Base-by-base conservation (phyloP, 192 early-diverging fungal genomes). In the Umbelopsis vinacea region DNA sequence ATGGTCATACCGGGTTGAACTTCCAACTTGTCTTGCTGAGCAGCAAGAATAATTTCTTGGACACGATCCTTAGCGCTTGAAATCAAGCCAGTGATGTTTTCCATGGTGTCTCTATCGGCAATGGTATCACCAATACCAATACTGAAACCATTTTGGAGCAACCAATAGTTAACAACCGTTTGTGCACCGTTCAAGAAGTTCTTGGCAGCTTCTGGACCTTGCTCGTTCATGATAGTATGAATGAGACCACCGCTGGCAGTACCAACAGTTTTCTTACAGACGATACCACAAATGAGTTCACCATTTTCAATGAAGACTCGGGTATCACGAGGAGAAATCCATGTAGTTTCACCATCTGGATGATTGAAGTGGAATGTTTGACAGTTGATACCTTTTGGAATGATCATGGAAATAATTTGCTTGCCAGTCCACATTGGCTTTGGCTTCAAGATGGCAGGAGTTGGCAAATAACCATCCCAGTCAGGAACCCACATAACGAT, bases 371-470 rank as follows among this genome's bases (percentile, higher is more conserved):
- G 91, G 73, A 86, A 86, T 24, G 91, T 90, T 46, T 86, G 76
- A 76, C 95, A 90, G 82, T 99, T 99, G 81, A 97, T 96, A 54
- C 94, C 94, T 78, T 92, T 92, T 15, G 93, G 92, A 69, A 95
- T 94, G n/a, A 98, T 87, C 85, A 98, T 86, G 80, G 89, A 92
- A 69, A 97, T 76, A 66, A 99, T 91, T 79, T 99, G 98, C 81
- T 99, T 99, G 68, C 96, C 96, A 1, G 97, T 93, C 98, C 98
- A 99, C 71, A 98, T 78, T n/a, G 94, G 95, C 74, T 93, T 89
- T 21, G 98, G 98, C 79, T 98, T 98, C 5, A 97, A 66, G 53
- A 99, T 97, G 22, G 92, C 90, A n/a, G 98, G 98, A 57, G 87
- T 87, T 14, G 98, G 98, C 35, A 99, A 79, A 52, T 79, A 85